A percentile compares a stretch with the other conserved stretches of the same genome.
phyloP scores from a whole-genome alignment of 225 moss, liverwort and hornwort species.

The Sphagnum contortum region DNA sequence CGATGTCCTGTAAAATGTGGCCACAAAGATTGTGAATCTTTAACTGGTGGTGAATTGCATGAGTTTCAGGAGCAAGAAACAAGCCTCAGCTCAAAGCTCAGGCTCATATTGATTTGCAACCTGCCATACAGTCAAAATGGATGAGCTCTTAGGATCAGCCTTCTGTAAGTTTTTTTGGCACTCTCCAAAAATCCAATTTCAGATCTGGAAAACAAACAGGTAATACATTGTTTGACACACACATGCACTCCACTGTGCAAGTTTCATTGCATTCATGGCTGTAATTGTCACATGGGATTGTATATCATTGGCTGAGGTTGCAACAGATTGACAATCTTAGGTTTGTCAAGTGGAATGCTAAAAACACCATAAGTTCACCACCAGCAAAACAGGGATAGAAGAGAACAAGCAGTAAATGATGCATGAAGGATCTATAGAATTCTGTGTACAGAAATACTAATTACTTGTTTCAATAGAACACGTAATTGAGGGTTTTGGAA shows the following conservation, averaged over 20 bases:
- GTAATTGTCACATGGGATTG: too few species aligned
- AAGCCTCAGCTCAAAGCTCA: not conserved
- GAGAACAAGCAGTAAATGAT: too few species aligned
- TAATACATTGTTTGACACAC: too few species aligned
- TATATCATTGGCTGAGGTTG: too few species aligned
- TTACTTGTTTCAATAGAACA: not conserved
- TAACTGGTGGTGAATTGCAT: too few species aligned
- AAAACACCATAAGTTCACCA: not conserved
- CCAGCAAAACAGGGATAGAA: too few species aligned
- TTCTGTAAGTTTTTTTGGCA: not conserved
- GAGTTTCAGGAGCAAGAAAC: too few species aligned
- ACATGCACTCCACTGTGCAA: too few species aligned
- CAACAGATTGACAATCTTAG: too few species aligned
- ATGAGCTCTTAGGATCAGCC: not conserved
- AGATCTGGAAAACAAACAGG: too few species aligned
- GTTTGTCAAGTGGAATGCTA: not conserved
- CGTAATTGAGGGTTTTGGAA: not conserved
- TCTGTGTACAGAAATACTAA: not conserved
- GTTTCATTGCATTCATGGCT: too few species aligned
- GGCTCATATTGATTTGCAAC: not conserved
- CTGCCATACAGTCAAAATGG: not conserved
- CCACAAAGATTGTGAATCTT: not conserved
- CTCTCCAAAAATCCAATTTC: too few species aligned
- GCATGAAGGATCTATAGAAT: not conserved
- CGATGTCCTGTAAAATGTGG: conserved; percentile 20